Evolutionary conservation across 169 alveolate species (phyloP), one percentile per base, ranked within the genome.

Genomic region (Cryptosporidium muris): DNA sequence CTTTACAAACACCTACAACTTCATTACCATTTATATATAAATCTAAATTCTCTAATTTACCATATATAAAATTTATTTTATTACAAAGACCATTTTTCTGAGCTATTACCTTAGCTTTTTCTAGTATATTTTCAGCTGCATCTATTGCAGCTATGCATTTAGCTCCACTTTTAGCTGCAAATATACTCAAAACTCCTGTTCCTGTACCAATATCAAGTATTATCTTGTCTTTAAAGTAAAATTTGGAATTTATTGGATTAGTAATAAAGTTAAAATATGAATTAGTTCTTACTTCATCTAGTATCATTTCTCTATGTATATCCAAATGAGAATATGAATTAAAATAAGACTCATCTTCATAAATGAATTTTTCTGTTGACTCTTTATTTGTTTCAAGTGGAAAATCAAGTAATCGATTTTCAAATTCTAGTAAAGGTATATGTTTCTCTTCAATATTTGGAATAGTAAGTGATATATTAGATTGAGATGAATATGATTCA

Each of bases 261-360:
- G 91, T 62, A 63, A 97, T 94, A 51, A 97, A 97, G 54, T 93
- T 91, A 81, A 88, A 92, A 74, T 96, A 97, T n/a, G 97, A 90
- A 65, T 89, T 89, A 11, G 99, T 97, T 68, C 98, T 88, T 16
- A 90, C 90, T 51, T 66, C 89, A 89, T 96, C 99, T 80, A 94
- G 91, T 3, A 95, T 91, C 98, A 96, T 95, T 80, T 96, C 97
- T 90, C 96, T 95, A 91, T 93, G 98, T 64, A 94, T 94, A 16
- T 93, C 92, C 80, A 93, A 92, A 62, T 91, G 89, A 47, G 96
- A 91, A 88, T 97, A 97, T 45, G 97, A 93, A 60, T 92, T 94
- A 88, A 95, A 97, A 82, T 97, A 97, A 66, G 63, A 80, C 6
- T 63, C 85, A 54, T 91, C 95, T 63, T 89, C 68, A 37, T 36